Evolutionary conservation across 805 yeast genomes (phyloP).

Genomic region (Teunomyces barrocoloradensis): DNA sequence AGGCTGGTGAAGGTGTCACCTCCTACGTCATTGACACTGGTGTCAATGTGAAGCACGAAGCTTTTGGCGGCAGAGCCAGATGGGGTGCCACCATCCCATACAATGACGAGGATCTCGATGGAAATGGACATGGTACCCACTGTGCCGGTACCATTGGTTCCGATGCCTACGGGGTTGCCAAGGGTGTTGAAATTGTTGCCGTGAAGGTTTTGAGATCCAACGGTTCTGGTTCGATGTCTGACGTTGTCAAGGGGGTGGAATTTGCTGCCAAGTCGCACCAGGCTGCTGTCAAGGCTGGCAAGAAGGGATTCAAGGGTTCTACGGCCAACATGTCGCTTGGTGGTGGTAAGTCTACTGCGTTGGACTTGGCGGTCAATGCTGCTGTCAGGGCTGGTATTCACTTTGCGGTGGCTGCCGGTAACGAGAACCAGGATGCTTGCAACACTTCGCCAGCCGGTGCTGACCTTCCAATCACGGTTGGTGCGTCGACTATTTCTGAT

Average conservation of each 20-base stretch:
- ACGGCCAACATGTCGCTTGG: conserved; percentile 64
- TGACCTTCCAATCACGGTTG: conserved; percentile 52
- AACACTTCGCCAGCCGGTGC: conserved; percentile 60
- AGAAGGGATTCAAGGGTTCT: conserved; percentile 54
- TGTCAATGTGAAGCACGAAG: conserved; percentile 68
- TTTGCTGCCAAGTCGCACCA: conserved; percentile 75
- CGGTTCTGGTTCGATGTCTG: conserved; percentile 83
- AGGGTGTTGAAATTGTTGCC: conserved; percentile 74
- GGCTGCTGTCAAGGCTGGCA: conserved; percentile 35
- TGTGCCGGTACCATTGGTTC: conserved; percentile 96
- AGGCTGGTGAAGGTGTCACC: conserved; percentile 81
- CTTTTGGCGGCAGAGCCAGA: conserved; percentile 77
- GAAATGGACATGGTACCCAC: conserved; percentile 94
- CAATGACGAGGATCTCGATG: conserved; percentile 71
- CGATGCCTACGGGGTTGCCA: conserved; percentile 77
- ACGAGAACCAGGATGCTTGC: conserved; percentile 60
- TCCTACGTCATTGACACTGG: conserved; percentile 92
- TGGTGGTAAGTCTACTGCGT: conserved; percentile 55
- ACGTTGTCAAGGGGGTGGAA: conserved; percentile 81
- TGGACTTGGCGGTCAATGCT: conserved; percentile 58
- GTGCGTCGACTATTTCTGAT: conserved; percentile 46
- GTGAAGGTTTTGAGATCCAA: conserved; percentile 79
- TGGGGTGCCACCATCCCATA: conserved; percentile 84
- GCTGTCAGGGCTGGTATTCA: conserved; percentile 56
- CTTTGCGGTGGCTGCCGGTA: conserved; percentile 64